phyloP scores from a whole-genome alignment of 257 asterid genomes.

The Dorcoceras hygrometricum region DNA sequence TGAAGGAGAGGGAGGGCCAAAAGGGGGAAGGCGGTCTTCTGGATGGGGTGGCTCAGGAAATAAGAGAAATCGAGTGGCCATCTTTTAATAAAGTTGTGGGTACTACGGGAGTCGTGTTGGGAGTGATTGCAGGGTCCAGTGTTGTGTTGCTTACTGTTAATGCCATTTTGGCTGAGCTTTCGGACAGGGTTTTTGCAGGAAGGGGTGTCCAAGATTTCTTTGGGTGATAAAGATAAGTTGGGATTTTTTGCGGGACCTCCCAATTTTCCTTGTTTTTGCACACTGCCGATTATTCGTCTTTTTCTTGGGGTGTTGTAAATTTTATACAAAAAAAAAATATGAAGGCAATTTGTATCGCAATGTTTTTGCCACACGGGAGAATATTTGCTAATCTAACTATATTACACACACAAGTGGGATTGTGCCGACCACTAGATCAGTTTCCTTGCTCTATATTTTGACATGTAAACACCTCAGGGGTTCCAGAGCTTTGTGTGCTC shows the following conservation, averaged over 20 bases:
- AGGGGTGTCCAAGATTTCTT: slow-evolving; percentile 92
- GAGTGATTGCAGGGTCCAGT: slow-evolving; percentile 90
- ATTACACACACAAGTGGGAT: no score
- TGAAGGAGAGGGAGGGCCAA: slow-evolving; percentile 50
- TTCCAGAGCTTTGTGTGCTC: no score
- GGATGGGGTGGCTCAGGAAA: slow-evolving; percentile 76
- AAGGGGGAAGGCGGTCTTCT: slow-evolving; percentile 38
- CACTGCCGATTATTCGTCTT: no score
- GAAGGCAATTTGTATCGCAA: no score
- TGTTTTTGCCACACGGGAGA: no score
- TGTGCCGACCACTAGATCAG: no score
- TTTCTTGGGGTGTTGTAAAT: neutral
- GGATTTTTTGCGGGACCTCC: slow-evolving; percentile 19
- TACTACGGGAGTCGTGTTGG: slow-evolving; percentile 80
- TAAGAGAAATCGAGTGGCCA: slow-evolving; percentile 94
- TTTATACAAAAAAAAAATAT: no score
- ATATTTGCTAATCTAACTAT: no score
- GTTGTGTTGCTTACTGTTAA: slow-evolving; percentile 92
- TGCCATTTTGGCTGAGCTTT: slow-evolving; percentile 92
- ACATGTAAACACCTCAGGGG: no score
- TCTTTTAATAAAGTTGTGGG: slow-evolving; percentile 73
- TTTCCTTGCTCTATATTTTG: no score
- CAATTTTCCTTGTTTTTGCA: no score
- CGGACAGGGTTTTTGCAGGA: slow-evolving; percentile 75
- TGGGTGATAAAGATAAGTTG: slow-evolving; percentile 34